Conservation (phyloP, 139 green algal species). For the Chlamydomonas schloesseri region DNA sequence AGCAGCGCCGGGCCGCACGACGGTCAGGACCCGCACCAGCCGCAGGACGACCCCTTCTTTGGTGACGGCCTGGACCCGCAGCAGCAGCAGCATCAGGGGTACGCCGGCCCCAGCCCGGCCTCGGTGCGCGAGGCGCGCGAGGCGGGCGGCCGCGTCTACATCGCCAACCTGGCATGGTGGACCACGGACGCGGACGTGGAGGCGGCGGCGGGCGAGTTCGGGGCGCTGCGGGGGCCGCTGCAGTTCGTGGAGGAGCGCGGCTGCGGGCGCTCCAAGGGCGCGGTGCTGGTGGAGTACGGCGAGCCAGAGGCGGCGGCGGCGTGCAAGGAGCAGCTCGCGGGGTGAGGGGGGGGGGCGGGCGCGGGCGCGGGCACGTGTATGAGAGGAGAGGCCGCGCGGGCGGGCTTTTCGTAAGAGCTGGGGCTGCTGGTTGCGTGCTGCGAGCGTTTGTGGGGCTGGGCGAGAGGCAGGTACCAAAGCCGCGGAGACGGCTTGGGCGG, state of each 20-base stretch:
- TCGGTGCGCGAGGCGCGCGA: constrained; percentile 3
- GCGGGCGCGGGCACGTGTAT: too few relatives aligned
- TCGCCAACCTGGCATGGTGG: constrained; percentile 94
- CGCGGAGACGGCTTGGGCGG: too few relatives aligned
- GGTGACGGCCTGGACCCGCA: not conserved
- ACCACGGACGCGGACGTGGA: constrained; percentile 95
- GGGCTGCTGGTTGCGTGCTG: not conserved
- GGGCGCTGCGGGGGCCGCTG: constrained; percentile 67
- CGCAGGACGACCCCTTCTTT: not conserved
- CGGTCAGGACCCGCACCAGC: not conserved
- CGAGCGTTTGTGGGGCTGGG: not conserved
- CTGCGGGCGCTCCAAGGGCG: constrained; percentile 89
- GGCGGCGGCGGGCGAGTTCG: constrained; percentile 68
- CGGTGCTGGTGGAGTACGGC: constrained; percentile 82
- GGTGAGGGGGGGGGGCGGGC: constrained; percentile 55
- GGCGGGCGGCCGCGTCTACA: constrained; percentile 69
- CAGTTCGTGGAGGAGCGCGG: constrained; percentile 89
- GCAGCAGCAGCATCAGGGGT: not conserved
- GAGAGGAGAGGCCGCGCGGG: not conserved
- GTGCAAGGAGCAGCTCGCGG: constrained; percentile 74
- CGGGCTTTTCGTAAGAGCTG: not conserved
- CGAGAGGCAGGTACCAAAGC: not conserved
- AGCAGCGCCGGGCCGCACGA: not conserved
- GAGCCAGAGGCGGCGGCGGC: constrained; percentile 57
- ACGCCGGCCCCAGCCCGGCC: not conserved